These are phyloP conservation scores for Glaciozyma antarctica DNA, from an alignment of 768 basidiomycete genomes.

Conservation along the genomic window DNA sequence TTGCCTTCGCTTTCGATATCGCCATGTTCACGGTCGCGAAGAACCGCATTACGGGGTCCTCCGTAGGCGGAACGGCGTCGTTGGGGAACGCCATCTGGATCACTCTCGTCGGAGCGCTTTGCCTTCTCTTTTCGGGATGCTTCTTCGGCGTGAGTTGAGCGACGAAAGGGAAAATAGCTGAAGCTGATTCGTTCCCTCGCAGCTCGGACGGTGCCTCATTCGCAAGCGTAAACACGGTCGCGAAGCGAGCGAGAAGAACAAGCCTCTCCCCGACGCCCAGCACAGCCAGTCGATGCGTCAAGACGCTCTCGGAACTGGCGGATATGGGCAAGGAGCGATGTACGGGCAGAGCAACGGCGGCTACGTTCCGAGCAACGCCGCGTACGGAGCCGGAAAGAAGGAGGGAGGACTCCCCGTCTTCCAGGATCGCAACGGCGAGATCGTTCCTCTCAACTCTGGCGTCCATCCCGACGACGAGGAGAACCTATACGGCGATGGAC, in stretches of 20 bases:
- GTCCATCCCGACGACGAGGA: constrained; percentile 14
- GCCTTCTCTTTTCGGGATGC: constrained; percentile 82
- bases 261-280: constrained; percentile 4
- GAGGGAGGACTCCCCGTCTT: constrained; percentile 12
- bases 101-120: constrained; percentile 70
- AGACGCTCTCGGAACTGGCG: constrained; percentile 11
- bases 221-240: constrained; percentile 12
- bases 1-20: constrained; percentile 88
- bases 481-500: background rate
- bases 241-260: constrained; percentile 21
- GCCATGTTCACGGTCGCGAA: constrained; percentile 83
- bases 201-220: constrained; percentile 26
- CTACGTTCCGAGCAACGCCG: background rate
- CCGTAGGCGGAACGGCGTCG: constrained; percentile 3
- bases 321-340: background rate
- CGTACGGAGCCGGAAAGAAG: background rate
- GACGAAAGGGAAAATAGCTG: too few species aligned
- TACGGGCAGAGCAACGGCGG: background rate
- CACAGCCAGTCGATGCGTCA: constrained; percentile 20
- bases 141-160: constrained; percentile 54
- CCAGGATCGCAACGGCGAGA: constrained; percentile 22
- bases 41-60: constrained; percentile 56
- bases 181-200: background rate
- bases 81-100: constrained; percentile 84
- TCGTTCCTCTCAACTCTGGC: constrained; percentile 20